These are phyloP conservation scores for Penicillium thymicola DNA, from an alignment of 2,329 filamentous ascomycete genomes.

Conservation along the genomic window DNA sequence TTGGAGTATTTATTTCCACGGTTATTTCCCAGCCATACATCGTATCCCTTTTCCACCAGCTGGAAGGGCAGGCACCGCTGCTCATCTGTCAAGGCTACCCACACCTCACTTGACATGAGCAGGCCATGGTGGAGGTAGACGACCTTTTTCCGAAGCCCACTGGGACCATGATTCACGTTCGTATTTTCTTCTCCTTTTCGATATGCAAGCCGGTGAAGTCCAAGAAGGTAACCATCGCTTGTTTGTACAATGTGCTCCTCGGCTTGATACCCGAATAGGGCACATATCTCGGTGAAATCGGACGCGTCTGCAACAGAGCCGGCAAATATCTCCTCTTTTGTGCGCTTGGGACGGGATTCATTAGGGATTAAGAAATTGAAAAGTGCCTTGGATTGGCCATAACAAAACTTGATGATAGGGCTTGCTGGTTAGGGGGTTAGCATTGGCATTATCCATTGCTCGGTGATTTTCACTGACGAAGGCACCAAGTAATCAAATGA, in stretches of 20 bases:
- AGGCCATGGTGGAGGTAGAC: slow-evolving; percentile 94
- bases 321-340: slow-evolving; percentile 67
- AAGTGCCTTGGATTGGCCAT: slow-evolving; percentile 73
- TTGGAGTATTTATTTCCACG: slow-evolving; percentile 99
- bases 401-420: slow-evolving; percentile 77
- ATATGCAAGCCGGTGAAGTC: slow-evolving; percentile 82
- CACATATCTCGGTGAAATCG: slow-evolving; percentile 93
- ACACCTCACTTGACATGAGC: slow-evolving; percentile 98
- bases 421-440: slow-evolving; percentile 54
- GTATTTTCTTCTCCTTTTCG: slow-evolving; percentile 75
- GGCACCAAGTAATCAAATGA: slow-evolving; percentile 78
- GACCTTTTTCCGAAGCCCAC: slow-evolving; percentile 73
- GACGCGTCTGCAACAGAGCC: slow-evolving; percentile 77
- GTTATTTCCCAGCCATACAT: slow-evolving; percentile 98
- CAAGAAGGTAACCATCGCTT: slow-evolving; percentile 86
- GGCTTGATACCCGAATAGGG: slow-evolving; percentile 83
- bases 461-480: slow-evolving; percentile 60
- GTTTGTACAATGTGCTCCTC: slow-evolving; percentile 97
- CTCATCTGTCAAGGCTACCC: slow-evolving; percentile 87
- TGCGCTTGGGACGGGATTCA: slow-evolving; percentile 64
- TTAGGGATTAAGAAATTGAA: slow-evolving; percentile 77
- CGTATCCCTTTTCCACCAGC: slow-evolving; percentile 85
- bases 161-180: slow-evolving; percentile 66
- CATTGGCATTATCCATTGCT: background rate
- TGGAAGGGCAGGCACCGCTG: slow-evolving; percentile 84